These are phyloP conservation scores for Centella asiatica DNA, from an alignment of 129 eudicot species.

Conservation along the genomic window DNA sequence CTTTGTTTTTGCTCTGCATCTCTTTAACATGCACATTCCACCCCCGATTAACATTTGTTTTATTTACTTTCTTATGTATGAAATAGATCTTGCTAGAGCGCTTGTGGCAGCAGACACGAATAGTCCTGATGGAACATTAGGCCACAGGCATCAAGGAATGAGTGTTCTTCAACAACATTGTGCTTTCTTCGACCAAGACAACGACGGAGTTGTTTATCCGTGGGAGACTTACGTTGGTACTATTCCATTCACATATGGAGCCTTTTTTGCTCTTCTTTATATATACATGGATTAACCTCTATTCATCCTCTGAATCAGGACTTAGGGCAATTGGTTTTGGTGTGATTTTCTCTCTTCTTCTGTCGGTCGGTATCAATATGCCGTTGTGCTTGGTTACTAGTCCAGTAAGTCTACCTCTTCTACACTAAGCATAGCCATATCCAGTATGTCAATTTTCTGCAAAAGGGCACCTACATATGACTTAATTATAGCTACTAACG, in stretches of 20 bases:
- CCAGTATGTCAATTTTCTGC: too few relatives aligned
- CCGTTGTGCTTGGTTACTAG: constrained; percentile 64
- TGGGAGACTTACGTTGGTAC: constrained; percentile 93
- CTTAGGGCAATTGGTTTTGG: constrained; percentile 50
- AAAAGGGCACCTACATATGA: too few relatives aligned
- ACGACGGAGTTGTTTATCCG: constrained; percentile 78
- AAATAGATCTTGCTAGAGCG: constrained; percentile 58
- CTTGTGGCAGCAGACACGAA: constrained; percentile 70
- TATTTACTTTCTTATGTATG: neutral
- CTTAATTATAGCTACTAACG: too few relatives aligned
- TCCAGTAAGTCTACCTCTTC: constrained; percentile 59
- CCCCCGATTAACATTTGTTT: too few relatives aligned
- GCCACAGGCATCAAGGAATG: constrained; percentile 43
- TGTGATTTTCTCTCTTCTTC: constrained; percentile 35
- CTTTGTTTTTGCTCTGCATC: too few relatives aligned
- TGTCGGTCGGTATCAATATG: constrained; percentile 47
- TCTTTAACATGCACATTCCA: too few relatives aligned
- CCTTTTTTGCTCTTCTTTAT: neutral
- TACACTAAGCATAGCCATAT: too few relatives aligned
- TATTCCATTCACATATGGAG: neutral
- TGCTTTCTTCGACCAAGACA: constrained; percentile 72
- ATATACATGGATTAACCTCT: neutral
- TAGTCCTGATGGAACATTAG: constrained; percentile 79
- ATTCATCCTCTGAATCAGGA: neutral
- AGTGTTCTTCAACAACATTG: constrained; percentile 89